A percentile compares a stretch with the other conserved stretches of the same genome.
These are phyloP conservation scores for Curvularia hawaiiensis DNA, from an alignment of 2,329 filamentous ascomycete genomes.

Conservation along the genomic window DNA sequence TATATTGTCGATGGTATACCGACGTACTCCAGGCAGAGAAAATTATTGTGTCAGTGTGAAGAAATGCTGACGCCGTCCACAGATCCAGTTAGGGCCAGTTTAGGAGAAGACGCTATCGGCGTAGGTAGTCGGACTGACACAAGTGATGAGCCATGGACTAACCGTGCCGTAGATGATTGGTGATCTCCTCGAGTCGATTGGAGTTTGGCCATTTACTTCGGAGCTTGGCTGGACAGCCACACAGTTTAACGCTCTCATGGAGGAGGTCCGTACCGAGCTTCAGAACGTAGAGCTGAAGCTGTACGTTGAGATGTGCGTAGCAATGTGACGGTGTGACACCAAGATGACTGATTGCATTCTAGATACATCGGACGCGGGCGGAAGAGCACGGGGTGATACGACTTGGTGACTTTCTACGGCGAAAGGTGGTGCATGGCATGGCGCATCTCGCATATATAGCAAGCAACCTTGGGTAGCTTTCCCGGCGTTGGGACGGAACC, in stretches of 20 bases:
- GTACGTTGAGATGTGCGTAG: slow-evolving; percentile 46
- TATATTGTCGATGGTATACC: too few species aligned
- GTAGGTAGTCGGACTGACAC: slow-evolving; percentile 6
- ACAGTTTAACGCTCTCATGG: slow-evolving; percentile 37
- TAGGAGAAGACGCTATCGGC: slow-evolving; percentile 34
- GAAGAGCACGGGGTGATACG: slow-evolving; percentile 28
- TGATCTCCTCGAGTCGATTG: slow-evolving; percentile 45
- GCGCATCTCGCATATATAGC: neutral
- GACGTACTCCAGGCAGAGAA: neutral
- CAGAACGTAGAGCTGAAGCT: slow-evolving; percentile 38
- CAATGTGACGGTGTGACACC: neutral
- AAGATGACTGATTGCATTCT: slow-evolving; percentile 16
- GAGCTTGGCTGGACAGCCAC: slow-evolving; percentile 39
- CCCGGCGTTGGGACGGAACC: neutral
- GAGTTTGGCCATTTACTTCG: slow-evolving; percentile 46
- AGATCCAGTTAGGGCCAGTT: slow-evolving; percentile 39
- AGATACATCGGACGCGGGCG: slow-evolving; percentile 44
- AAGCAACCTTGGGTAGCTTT: too few species aligned
- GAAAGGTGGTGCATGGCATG: neutral
- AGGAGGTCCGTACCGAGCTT: slow-evolving; percentile 37
- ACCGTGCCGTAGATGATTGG: slow-evolving; percentile 30
- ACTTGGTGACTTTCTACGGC: neutral
- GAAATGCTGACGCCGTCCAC: slow-evolving; percentile 5
- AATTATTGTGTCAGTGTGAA: neutral
- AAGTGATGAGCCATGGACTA: neutral